Evolutionary conservation across 2,329 filamentous ascomycete species (phyloP), one percentile per base, ranked within the genome.

Genomic region (Colletotrichum shisoi): DNA sequence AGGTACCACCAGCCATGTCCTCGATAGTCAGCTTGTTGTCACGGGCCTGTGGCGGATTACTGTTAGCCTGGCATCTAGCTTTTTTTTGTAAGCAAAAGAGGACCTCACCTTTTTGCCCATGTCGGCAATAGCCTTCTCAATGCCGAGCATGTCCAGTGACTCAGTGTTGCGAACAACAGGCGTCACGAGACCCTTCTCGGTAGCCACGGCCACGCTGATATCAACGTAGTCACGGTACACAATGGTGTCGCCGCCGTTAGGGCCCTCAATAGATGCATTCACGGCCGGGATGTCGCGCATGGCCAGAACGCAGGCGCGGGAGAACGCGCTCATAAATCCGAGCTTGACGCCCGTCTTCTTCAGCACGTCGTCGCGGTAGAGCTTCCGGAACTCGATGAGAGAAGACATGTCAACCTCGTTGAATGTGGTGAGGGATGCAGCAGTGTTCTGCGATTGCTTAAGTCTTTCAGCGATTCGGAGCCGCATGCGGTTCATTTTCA

Each of bases 401-500:
- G 91, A 92, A 39, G 94, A 96, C 95, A 99, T 99, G 79, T 99
- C 95, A 69, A 99, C 95, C 81, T 98, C 94, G 80, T 99, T 97
- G 86, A 99, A 99, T 31, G 95, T 99, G 54, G 95, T 98, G 60
- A 99, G 85, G 4, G 95, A 97, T 51, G 95, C 95, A 57, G 95
- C 94, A 1, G 95, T 98, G 83, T 99, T 99, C 79, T 99, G 95
- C 21, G 95, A 98, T 79, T 99, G 95, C 88, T 99, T 99, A 71
- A 99, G 87, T 73, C 95, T 93, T 84, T 99, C 95, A 57, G 95
- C 93, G 73, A 98, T 99, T 70, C 95, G 90, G 69, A 98, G 88
- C 71, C 95, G 93, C 95, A 99, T 99, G 71, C 95, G 93, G 85
- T 98, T 98, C 95, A 99, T 99, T 86, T 99, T 99, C 75, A 98